These are phyloP conservation scores for Bipolaris bicolor DNA, from an alignment of 2,329 filamentous ascomycete genomes.

Conservation along the genomic window DNA sequence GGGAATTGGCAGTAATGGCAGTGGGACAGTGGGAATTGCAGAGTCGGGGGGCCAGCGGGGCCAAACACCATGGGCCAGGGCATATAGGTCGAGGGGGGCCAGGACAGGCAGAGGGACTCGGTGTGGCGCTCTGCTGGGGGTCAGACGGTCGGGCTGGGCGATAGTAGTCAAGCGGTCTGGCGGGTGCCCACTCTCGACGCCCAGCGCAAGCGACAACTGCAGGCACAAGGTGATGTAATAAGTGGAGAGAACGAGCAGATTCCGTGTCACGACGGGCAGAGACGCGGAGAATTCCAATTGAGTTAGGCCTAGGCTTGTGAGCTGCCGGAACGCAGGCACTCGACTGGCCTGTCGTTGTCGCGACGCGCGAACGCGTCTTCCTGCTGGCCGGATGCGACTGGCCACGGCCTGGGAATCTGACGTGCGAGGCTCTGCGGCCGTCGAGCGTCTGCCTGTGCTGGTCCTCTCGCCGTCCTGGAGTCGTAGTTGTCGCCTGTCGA, in stretches of 20 bases:
- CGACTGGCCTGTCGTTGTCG: constrained; percentile 35
- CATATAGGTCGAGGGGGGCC: not conserved
- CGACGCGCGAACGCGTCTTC: constrained; percentile 33
- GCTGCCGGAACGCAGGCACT: constrained; percentile 47
- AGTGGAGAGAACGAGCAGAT: constrained; percentile 47
- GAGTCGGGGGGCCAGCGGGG: not conserved
- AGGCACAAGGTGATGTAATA: constrained; percentile 43
- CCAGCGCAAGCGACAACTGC: constrained; percentile 17
- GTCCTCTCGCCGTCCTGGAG: constrained; percentile 10
- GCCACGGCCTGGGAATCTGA: constrained; percentile 2
- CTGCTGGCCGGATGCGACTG: constrained; percentile 7
- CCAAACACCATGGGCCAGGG: not conserved
- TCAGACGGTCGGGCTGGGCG: constrained; percentile 24
- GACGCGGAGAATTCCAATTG: constrained; percentile 40
- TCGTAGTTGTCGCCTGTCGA: constrained; percentile 22
- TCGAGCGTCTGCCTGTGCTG: constrained; percentile 3
- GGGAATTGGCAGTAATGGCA: not conserved
- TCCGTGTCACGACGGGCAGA: constrained; percentile 45
- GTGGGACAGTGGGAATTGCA: not conserved
- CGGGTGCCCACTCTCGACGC: constrained; percentile 21
- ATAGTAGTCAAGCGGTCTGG: constrained; percentile 27
- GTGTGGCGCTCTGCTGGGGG: constrained; percentile 9
- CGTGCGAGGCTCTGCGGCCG: constrained; percentile 5
- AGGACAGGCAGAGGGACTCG: not conserved
- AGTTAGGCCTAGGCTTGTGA: constrained; percentile 46